Conservation (phyloP, 257 asterid species). For the Fraxinus excelsior region DNA sequence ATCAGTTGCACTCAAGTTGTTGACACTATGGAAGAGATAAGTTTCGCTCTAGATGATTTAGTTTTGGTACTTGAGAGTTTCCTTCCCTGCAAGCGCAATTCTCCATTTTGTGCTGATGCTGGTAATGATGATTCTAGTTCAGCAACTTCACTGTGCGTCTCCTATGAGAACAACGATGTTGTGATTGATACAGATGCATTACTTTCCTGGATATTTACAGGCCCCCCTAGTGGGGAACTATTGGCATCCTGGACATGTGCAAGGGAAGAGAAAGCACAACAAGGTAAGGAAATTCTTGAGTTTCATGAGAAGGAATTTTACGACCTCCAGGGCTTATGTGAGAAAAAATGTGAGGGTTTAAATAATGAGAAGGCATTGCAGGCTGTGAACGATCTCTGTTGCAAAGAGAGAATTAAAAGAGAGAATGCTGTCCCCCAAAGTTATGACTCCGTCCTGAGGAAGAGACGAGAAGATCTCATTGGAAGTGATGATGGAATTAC, state of each 20-base stretch:
- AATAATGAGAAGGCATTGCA: constrained; percentile 85
- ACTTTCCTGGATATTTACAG: constrained; percentile 80
- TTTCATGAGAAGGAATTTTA: constrained; percentile 78
- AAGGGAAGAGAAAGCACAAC: constrained; percentile 73
- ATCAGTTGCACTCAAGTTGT: constrained; percentile 37
- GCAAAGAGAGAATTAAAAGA: constrained; percentile 81
- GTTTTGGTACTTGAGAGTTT: constrained; percentile 64
- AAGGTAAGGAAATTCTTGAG: constrained; percentile 69
- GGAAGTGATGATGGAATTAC: constrained; percentile 56
- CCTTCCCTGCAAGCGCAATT: constrained; percentile 49
- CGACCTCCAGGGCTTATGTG: constrained; percentile 76
- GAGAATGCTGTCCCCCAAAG: constrained; percentile 54
- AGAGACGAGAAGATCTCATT: constrained; percentile 69
- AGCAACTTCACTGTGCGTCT: constrained; percentile 34
- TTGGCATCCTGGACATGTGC: constrained; percentile 60
- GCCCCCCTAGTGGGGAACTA: constrained; percentile 71
- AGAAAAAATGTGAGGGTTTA: constrained; percentile 77
- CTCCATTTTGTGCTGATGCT: constrained; percentile 33
- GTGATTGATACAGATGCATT: constrained; percentile 74
- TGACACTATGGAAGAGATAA: constrained; percentile 62
- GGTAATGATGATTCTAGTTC: constrained; percentile 33
- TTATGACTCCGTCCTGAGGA: constrained; percentile 70
- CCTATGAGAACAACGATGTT: constrained; percentile 41
- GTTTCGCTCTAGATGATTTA: constrained; percentile 63
- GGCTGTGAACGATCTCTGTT: constrained; percentile 75